Conservation (phyloP, 352 stramenopile genomes). For the Aphanomyces stellatus region DNA sequence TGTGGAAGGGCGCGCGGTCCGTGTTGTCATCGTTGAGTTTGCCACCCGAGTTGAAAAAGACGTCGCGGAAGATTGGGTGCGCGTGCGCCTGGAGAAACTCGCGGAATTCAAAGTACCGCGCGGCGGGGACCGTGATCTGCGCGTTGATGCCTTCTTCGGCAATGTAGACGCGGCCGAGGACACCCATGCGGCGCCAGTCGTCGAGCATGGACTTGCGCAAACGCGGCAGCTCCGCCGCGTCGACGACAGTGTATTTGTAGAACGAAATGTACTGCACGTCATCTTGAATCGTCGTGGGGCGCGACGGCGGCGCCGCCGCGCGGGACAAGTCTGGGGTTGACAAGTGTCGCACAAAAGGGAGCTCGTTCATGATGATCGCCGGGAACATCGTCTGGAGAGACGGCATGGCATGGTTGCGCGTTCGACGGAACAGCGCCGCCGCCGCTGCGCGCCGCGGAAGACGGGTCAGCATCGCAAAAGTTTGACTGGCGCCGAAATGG, state of each 20-base stretch:
- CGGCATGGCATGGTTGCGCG: neutral
- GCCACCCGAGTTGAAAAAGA: constrained; percentile 48
- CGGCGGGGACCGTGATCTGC: constrained; percentile 88
- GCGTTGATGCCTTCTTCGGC: constrained; percentile 92
- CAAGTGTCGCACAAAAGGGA: neutral
- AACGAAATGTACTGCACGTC: constrained; percentile 35
- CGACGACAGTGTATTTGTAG: constrained; percentile 38
- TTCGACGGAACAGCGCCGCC: neutral
- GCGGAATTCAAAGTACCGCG: constrained; percentile 57
- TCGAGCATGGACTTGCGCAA: constrained; percentile 30
- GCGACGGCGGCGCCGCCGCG: too few relatives aligned
- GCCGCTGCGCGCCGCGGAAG: neutral
- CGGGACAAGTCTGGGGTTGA: neutral
- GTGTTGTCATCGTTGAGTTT: constrained; percentile 23
- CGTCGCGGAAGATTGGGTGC: constrained; percentile 29
- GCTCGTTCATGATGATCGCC: neutral
- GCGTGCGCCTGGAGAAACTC: constrained; percentile 34
- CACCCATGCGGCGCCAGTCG: constrained; percentile 38
- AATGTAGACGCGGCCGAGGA: constrained; percentile 84
- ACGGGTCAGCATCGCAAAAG: neutral
- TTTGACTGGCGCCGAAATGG: neutral
- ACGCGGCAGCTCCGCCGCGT: constrained; percentile 25
- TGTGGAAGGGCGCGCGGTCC: constrained; percentile 43
- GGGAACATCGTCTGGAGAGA: neutral
- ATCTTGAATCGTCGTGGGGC: neutral